Evolutionary conservation across 2,329 filamentous ascomycete genomes (phyloP).

Genomic region (Penicillium sp.): DNA sequence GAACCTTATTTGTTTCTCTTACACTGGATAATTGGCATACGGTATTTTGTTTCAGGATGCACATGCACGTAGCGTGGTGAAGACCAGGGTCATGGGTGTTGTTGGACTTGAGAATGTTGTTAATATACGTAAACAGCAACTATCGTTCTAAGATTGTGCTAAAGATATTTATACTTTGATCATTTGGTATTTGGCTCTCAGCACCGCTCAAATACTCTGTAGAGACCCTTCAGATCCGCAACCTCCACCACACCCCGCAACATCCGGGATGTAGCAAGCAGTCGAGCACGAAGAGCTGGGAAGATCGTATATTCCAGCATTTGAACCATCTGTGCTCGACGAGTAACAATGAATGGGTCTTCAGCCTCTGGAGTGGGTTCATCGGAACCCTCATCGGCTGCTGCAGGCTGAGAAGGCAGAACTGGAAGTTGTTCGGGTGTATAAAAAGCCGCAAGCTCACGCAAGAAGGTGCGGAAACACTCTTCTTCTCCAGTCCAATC

Average conservation of each 20-base stretch:
- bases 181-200: constrained; percentile 39
- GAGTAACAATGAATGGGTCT: constrained; percentile 44
- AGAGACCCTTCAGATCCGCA: constrained; percentile 87
- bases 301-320: constrained; percentile 86
- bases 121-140: not conserved
- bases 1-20: not conserved
- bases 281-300: constrained; percentile 76
- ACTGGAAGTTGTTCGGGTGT: constrained; percentile 79
- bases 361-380: constrained; percentile 25
- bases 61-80: not conserved
- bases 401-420: constrained; percentile 4
- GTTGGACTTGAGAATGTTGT: not conserved
- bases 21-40: not conserved
- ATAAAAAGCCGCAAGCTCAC: constrained; percentile 85
- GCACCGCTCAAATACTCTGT: constrained; percentile 92
- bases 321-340: constrained; percentile 68
- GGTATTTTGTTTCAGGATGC: not conserved
- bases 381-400: not conserved
- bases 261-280: constrained; percentile 78
- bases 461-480: constrained; percentile 83
- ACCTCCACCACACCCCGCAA: constrained; percentile 80
- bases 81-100: not conserved
- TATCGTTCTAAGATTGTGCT: not conserved
- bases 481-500: constrained; percentile 80
- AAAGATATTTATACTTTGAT: not conserved